Evolutionary conservation across 805 yeast species (phyloP).

Genomic region (Zygotorulaspora danielsina): DNA sequence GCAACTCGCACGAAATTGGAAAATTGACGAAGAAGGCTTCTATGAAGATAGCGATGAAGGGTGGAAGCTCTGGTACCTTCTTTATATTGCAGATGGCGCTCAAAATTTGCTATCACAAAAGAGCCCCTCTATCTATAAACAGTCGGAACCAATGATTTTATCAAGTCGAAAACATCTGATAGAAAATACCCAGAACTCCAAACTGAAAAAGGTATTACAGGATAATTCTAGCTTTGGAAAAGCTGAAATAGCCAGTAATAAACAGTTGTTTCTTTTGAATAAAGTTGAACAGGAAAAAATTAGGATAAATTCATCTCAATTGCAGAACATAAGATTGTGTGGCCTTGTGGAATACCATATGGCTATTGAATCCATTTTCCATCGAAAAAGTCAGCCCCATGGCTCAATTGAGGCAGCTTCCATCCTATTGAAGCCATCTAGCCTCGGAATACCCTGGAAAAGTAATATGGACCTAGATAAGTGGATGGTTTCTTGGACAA

Average conservation of each 20-base stretch:
- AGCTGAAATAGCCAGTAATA: conserved; percentile 14
- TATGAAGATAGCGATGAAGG: conserved; percentile 30
- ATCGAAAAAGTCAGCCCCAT: conserved; percentile 24
- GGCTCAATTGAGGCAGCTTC: conserved; percentile 35
- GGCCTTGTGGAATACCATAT: conserved; percentile 70
- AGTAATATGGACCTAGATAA: conserved; percentile 63
- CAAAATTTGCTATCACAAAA: conserved; percentile 59
- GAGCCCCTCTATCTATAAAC: conserved; percentile 49
- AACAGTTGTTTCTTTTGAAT: conserved; percentile 24
- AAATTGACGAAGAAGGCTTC: conserved; percentile 11
- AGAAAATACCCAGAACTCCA: conserved; percentile 9
- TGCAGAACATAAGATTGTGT: conserved; percentile 53
- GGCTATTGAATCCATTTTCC: conserved; percentile 55
- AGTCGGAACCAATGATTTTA: conserved; percentile 41
- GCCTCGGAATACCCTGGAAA: conserved; percentile 65
- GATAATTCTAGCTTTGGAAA: conserved; percentile 13
- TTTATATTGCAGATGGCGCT: conserved; percentile 64
- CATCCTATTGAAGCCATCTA: conserved; percentile 56
- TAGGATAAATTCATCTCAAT: conserved; percentile 15
- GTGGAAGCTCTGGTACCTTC: conserved; percentile 60
- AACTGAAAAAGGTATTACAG: conserved; percentile 13
- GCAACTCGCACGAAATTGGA: conserved; percentile 51
- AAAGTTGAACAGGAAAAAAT: conserved; percentile 23
- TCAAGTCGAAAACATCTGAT: conserved; percentile 10
- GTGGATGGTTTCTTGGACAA: conserved; percentile 83